Evolutionary conservation across 176 grass and related monocot genomes (phyloP).

Genomic region (Cenchrus purpureus): DNA sequence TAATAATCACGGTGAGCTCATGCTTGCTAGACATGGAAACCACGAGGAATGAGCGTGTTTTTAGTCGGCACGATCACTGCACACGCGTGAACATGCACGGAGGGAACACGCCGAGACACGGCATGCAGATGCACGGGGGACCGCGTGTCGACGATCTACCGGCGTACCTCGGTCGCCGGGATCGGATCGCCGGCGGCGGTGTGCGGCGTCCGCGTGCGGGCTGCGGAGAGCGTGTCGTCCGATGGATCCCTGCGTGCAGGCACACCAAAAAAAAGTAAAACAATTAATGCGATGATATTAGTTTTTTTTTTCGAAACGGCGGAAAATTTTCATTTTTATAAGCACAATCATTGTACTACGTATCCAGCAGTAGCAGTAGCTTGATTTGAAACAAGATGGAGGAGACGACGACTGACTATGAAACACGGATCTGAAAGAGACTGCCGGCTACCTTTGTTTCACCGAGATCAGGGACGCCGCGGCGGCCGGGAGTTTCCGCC

Average conservation of each 20-base stretch:
- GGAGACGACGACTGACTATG: not conserved
- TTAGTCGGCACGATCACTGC: not conserved
- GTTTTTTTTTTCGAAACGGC: not conserved
- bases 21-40: not conserved
- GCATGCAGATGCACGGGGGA: not conserved
- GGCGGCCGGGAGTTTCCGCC: too few species aligned
- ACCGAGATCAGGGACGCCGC: not conserved
- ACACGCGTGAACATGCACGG: not conserved
- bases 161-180: not conserved
- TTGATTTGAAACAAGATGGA: not conserved
- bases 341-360: not conserved
- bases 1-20: not conserved
- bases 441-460: not conserved
- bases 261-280: not conserved
- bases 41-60: not conserved
- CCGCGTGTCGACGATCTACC: not conserved
- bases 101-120: not conserved
- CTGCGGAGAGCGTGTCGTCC: not conserved
- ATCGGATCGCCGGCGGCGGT: not conserved
- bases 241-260: not conserved
- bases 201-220: not conserved
- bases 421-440: not conserved
- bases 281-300: not conserved
- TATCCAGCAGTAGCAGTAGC: not conserved
- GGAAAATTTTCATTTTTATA: not conserved